A percentile compares a stretch with the other conserved stretches of the same genome.
Evolutionary conservation across 75 land plant genomes (phyloP).

Genomic region (Picea sitchensis): DNA sequence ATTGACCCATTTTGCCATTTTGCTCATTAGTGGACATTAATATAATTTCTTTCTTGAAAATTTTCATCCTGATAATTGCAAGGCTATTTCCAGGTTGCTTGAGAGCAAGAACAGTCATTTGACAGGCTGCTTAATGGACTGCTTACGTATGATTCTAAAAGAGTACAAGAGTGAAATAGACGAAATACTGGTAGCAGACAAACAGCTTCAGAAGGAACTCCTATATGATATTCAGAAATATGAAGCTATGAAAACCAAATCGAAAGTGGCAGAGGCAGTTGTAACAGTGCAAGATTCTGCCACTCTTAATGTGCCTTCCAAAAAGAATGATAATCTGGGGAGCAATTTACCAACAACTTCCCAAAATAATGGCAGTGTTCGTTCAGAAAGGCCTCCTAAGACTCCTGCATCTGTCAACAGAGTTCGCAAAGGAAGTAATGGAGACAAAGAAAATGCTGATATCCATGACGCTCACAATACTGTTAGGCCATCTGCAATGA

Average conservation of each 20-base stretch:
- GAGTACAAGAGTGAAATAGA: constrained; percentile 93
- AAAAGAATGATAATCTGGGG: not conserved
- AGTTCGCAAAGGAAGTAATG: constrained; percentile 9
- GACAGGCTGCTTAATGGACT: constrained; percentile 87
- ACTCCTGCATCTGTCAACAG: constrained; percentile 9
- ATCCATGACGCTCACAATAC: not conserved
- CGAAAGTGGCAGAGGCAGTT: constrained; percentile 40
- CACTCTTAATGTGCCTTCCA: constrained; percentile 8
- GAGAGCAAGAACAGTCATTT: constrained; percentile 90
- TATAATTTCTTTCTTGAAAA: not conserved
- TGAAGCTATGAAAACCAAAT: constrained; percentile 60
- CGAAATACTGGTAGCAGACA: constrained; percentile 82
- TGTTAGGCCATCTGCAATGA: constrained; percentile 7
- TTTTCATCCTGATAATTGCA: not conserved
- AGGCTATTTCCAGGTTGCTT: constrained; percentile 36
- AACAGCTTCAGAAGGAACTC: constrained; percentile 88
- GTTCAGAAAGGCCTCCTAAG: not conserved
- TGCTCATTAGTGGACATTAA: no score
- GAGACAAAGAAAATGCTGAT: constrained; percentile 9
- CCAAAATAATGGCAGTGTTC: not conserved
- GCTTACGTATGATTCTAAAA: constrained; percentile 75
- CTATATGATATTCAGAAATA: constrained; percentile 89
- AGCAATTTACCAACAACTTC: not conserved
- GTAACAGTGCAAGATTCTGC: constrained; percentile 24
- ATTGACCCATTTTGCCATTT: no score